These are phyloP conservation scores for Neurospora sublineolata DNA, from an alignment of 495 filamentous ascomycete species.

Conservation along the genomic window DNA sequence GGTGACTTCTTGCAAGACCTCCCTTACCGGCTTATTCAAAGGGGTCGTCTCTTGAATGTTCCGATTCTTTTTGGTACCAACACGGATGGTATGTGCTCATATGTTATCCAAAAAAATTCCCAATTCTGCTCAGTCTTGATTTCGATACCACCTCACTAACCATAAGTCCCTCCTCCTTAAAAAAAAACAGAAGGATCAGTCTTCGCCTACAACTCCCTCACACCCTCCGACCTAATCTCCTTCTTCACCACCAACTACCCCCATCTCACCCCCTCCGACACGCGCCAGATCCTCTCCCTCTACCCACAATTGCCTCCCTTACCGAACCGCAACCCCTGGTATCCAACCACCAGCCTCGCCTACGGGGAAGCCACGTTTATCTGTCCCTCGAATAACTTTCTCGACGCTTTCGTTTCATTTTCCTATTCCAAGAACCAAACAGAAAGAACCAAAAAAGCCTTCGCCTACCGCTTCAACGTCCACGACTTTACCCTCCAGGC, in stretches of 20 bases:
- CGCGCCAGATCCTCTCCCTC: slow-evolving; percentile 23
- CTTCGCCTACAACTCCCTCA: slow-evolving; percentile 38
- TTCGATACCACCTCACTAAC: background rate
- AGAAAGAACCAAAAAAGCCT: background rate
- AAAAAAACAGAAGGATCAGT: slow-evolving; percentile 31
- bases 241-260: slow-evolving; percentile 41
- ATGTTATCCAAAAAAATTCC: background rate
- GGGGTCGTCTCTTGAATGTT: slow-evolving; percentile 20
- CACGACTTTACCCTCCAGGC: slow-evolving; percentile 11
- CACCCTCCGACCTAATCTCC: slow-evolving; percentile 27
- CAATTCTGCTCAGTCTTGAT: background rate
- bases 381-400: slow-evolving; percentile 40
- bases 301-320: slow-evolving; percentile 18
- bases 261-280: slow-evolving; percentile 34
- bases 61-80: slow-evolving; percentile 31
- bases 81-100: slow-evolving; percentile 23
- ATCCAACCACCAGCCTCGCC: slow-evolving; percentile 33
- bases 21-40: slow-evolving; percentile 18
- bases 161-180: background rate
- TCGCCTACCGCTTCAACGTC: slow-evolving; percentile 20
- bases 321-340: slow-evolving; percentile 24
- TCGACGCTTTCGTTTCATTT: slow-evolving; percentile 10
- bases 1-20: slow-evolving; percentile 40
- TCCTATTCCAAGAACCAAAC: background rate
- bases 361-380: slow-evolving; percentile 56